Conservation (phyloP, 129 eudicot species). For the Lonicera japonica region DNA sequence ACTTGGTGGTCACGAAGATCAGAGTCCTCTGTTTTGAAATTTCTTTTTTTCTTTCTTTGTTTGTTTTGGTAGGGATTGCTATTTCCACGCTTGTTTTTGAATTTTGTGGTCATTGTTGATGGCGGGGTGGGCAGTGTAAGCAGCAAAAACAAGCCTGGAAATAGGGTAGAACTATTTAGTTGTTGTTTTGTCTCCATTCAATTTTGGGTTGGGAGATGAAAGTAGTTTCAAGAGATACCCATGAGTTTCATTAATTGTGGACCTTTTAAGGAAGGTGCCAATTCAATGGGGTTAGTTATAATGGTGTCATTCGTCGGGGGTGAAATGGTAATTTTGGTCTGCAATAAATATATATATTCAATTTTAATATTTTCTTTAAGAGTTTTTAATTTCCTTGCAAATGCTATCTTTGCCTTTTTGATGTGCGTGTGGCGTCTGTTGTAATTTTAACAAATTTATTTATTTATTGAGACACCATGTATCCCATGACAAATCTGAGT, state of each 20-base stretch:
- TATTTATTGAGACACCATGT: conserved; percentile 17
- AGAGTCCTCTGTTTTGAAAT: not conserved
- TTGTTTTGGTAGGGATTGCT: conserved; percentile 12
- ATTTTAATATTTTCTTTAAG: conserved; percentile 6
- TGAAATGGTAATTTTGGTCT: conserved; percentile 32
- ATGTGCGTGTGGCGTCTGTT: not conserved
- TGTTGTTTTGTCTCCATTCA: conserved; percentile 3
- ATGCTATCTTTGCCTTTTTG: not conserved
- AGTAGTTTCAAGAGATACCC: conserved; percentile 53
- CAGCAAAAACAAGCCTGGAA: conserved; percentile 77
- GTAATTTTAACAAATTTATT: conserved; percentile 9
- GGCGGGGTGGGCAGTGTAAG: conserved; percentile 28
- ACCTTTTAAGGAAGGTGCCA: conserved; percentile 25
- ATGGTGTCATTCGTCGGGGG: conserved; percentile 23
- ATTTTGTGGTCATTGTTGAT: conserved; percentile 15
- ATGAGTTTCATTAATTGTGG: conserved; percentile 75
- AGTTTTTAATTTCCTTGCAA: no score
- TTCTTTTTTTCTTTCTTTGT: not conserved
- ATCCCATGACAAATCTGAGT: conserved; percentile 12
- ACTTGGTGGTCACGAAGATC: no score
- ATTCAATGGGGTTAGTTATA: conserved; percentile 22
- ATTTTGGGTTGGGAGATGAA: conserved; percentile 25
- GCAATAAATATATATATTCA: conserved; percentile 23
- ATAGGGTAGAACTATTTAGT: conserved; percentile 22
- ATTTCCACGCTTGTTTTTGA: conserved; percentile 80